phyloP scores from a whole-genome alignment of 805 yeast genomes.

The Yarrowia porcina region DNA sequence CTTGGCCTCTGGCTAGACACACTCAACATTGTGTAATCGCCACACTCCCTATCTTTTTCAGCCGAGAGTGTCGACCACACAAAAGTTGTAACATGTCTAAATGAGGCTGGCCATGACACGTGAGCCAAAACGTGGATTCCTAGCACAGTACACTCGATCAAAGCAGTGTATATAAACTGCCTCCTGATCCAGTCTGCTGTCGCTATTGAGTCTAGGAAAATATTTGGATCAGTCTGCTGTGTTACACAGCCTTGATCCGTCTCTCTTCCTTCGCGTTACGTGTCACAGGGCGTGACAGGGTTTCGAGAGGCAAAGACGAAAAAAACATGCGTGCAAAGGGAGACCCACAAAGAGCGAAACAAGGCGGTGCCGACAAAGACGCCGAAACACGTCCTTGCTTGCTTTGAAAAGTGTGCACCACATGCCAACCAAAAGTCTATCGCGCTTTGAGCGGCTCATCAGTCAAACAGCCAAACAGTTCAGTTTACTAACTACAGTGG shows the following conservation, averaged over 20 bases:
- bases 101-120: background rate
- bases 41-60: background rate
- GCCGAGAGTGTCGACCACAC: background rate
- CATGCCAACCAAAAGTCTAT: background rate
- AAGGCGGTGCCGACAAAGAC: background rate
- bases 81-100: background rate
- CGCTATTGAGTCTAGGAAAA: background rate
- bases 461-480: background rate
- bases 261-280: background rate
- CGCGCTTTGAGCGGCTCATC: too few species aligned
- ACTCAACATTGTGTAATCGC: background rate
- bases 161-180: too few species aligned
- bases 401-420: background rate
- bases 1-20: background rate
- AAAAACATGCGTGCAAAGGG: background rate
- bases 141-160: too few species aligned
- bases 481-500: slow-evolving; percentile 54
- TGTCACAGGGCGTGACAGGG: slow-evolving; percentile 11
- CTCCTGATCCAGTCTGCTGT: background rate
- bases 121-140: background rate
- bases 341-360: background rate
- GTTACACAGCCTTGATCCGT: background rate
- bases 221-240: background rate
- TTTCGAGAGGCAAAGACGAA: background rate
- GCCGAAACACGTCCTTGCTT: background rate